phyloP scores from a whole-genome alignment of 305 asterid species.

The Fraxinus greggii region DNA sequence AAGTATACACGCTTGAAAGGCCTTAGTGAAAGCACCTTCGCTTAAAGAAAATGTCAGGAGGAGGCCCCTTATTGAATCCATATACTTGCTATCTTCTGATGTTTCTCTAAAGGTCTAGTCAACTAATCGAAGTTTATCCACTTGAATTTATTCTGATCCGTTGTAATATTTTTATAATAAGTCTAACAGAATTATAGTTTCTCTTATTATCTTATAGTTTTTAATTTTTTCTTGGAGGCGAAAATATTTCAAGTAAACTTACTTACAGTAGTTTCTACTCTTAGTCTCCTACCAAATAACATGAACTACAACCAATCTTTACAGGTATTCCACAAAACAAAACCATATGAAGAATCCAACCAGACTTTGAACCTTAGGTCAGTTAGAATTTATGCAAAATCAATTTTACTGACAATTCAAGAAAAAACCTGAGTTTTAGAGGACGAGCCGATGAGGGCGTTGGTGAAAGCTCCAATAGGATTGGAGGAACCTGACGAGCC shows the following conservation, averaged over 20 bases:
- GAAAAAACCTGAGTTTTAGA: conserved; percentile 78
- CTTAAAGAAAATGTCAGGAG: not conserved
- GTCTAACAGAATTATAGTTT: not conserved
- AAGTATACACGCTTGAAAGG: conserved; percentile 9
- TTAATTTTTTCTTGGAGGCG: not conserved
- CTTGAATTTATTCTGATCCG: not conserved
- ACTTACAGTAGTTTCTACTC: not conserved
- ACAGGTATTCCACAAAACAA: conserved; percentile 7
- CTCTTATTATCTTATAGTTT: not conserved
- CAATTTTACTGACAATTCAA: conserved; percentile 1
- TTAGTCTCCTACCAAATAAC: conserved; percentile 2
- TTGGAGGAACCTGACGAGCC: conserved; percentile 86
- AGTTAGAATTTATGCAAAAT: conserved; percentile 9
- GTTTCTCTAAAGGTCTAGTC: not conserved
- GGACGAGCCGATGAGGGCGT: conserved; percentile 83
- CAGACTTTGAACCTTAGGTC: not conserved
- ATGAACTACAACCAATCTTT: not conserved
- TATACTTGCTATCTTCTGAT: not conserved
- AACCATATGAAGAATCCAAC: conserved; percentile 1
- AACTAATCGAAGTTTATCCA: conserved; percentile 1
- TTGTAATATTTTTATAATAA: not conserved
- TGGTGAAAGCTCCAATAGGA: conserved; percentile 89
- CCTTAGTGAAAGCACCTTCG: not conserved
- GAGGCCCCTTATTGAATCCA: not conserved
- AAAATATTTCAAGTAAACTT: not conserved